These are phyloP conservation scores for Ploettnerulaceae sp. DNA, from an alignment of 2,329 filamentous ascomycete genomes.

Conservation along the genomic window DNA sequence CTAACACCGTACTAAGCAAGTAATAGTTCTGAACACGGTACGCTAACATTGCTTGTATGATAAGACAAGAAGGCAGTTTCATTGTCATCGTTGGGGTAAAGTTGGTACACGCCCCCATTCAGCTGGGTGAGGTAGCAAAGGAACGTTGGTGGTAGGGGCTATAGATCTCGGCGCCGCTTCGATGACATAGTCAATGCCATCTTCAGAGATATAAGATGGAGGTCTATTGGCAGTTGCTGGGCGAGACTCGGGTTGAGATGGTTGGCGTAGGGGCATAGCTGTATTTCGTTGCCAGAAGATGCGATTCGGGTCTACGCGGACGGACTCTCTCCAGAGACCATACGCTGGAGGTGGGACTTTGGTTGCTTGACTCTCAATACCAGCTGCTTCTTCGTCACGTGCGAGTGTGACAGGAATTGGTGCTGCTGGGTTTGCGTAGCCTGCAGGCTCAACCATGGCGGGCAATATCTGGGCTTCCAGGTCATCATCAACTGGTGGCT, in stretches of 20 bases:
- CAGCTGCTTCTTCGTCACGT: constrained; percentile 66
- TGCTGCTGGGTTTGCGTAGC: constrained; percentile 63
- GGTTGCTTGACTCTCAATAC: constrained; percentile 48
- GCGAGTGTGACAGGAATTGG: constrained; percentile 75
- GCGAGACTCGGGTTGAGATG: constrained; percentile 7
- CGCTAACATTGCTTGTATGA: too few relatives aligned
- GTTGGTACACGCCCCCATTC: constrained; percentile 33
- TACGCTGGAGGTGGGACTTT: constrained; percentile 75
- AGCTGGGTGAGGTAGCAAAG: constrained; percentile 45
- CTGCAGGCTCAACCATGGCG: constrained; percentile 50
- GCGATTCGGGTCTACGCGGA: constrained; percentile 74
- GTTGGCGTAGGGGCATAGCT: constrained; percentile 32
- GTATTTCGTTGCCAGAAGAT: constrained; percentile 72
- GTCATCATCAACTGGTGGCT: constrained; percentile 34
- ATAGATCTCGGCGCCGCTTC: constrained; percentile 59
- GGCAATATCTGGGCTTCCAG: constrained; percentile 36
- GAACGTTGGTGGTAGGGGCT: constrained; percentile 42
- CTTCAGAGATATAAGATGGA: constrained; percentile 71
- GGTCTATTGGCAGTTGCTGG: constrained; percentile 48
- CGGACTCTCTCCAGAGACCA: constrained; percentile 76
- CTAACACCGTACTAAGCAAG: too few relatives aligned
- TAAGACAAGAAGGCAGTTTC: too few relatives aligned
- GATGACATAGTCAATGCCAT: constrained; percentile 68
- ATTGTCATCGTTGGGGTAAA: neutral
- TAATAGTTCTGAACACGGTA: too few relatives aligned